Conservation (phyloP, 305 asterid genomes). For the Lippia alba region DNA sequence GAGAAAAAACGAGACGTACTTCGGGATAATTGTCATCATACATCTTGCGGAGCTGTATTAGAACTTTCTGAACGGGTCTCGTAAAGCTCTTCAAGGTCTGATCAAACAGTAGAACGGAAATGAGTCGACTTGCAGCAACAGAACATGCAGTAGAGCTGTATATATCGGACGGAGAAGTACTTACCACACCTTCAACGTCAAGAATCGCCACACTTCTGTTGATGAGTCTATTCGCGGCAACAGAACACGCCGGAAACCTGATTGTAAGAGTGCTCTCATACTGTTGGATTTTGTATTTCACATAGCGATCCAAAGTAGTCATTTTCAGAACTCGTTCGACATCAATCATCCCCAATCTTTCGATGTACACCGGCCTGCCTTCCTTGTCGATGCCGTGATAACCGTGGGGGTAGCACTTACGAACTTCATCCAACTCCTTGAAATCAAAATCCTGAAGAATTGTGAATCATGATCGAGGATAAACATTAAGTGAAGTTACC, state of each 20-base stretch:
- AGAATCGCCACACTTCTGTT: conserved; percentile 50
- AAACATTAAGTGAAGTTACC: background rate
- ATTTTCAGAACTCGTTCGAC: conserved; percentile 49
- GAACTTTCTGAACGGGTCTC: conserved; percentile 58
- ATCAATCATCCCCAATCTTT: conserved; percentile 62
- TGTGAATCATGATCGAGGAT: background rate
- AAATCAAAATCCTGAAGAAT: conserved; percentile 56
- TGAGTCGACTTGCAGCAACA: too few relatives aligned
- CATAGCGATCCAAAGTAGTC: conserved; percentile 59
- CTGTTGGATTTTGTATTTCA: conserved; percentile 59
- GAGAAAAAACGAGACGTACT: conserved; percentile 45
- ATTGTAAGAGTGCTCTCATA: conserved; percentile 55
- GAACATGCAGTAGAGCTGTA: too few relatives aligned
- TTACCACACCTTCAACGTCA: conserved; percentile 71
- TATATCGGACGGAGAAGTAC: too few relatives aligned
- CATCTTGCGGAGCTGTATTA: conserved; percentile 56
- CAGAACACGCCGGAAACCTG: conserved; percentile 68
- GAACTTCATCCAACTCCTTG: conserved; percentile 53
- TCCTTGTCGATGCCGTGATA: conserved; percentile 60
- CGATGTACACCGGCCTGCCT: conserved; percentile 72
- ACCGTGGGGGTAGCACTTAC: conserved; percentile 52
- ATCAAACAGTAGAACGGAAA: too few relatives aligned
- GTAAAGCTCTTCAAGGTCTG: conserved; percentile 54
- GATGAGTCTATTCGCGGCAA: conserved; percentile 52
- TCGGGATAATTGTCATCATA: conserved; percentile 53